Percentiles rank a stretch among this genome's conserved stretches.
These are phyloP conservation scores for Huntiella decipiens DNA, from an alignment of 2,329 filamentous ascomycete genomes.

Conservation along the genomic window DNA sequence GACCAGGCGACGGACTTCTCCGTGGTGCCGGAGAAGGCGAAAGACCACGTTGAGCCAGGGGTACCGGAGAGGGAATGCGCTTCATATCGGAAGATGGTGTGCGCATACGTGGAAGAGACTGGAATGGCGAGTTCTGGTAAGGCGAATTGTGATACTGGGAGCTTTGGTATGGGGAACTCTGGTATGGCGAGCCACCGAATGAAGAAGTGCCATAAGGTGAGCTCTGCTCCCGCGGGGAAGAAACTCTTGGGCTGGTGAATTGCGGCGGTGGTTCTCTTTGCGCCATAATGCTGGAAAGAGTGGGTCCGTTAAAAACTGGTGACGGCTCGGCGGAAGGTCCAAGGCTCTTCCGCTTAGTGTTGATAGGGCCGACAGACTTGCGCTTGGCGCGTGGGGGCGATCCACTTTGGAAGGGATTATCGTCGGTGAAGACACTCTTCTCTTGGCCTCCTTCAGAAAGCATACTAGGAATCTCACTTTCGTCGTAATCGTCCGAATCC, in stretches of 20 bases:
- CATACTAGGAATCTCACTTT: slow-evolving; percentile 17
- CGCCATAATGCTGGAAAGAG: slow-evolving; percentile 11
- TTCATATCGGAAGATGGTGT: slow-evolving; percentile 2
- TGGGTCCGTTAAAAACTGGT: slow-evolving; percentile 4
- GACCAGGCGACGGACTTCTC: slow-evolving; percentile 9
- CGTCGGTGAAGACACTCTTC: slow-evolving; percentile 58
- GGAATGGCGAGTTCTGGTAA: neutral
- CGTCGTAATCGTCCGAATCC: neutral
- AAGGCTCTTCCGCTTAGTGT: slow-evolving; percentile 20
- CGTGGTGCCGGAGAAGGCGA: slow-evolving; percentile 10
- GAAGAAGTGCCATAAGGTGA: too few species aligned
- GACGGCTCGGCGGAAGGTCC: slow-evolving; percentile 19
- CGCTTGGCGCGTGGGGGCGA: slow-evolving; percentile 39
- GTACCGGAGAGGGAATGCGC: slow-evolving; percentile 4
- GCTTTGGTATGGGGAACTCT: neutral
- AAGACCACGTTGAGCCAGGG: slow-evolving; percentile 6
- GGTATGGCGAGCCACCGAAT: too few species aligned
- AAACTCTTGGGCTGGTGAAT: neutral
- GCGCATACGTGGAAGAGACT: slow-evolving; percentile 2
- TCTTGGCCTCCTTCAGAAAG: slow-evolving; percentile 22
- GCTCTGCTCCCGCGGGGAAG: neutral
- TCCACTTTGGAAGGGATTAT: slow-evolving; percentile 87
- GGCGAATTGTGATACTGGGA: neutral
- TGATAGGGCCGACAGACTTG: slow-evolving; percentile 24
- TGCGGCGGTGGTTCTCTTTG: slow-evolving; percentile 3